A percentile compares a stretch with the other conserved stretches of the same genome.
Conservation (phyloP, 2,329 filamentous ascomycete species). For the Nannizzia gypsea region DNA sequence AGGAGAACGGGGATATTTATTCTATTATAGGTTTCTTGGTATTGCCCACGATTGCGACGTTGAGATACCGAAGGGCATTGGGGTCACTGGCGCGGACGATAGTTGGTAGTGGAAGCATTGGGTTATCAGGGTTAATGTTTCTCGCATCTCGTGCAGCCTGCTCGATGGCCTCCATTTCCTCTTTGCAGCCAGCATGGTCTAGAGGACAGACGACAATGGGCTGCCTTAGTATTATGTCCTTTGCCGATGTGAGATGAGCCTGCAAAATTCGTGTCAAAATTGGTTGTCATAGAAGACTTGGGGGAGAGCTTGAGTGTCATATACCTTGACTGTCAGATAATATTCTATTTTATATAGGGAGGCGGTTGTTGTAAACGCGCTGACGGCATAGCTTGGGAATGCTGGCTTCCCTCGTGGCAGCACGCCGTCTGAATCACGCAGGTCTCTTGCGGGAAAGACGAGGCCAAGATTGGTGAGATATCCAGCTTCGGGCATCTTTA, state of each 20-base stretch:
- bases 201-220: slow-evolving; percentile 93
- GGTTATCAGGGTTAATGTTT: slow-evolving; percentile 76
- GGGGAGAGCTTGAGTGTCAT: slow-evolving; percentile 15
- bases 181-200: slow-evolving; percentile 89
- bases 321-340: slow-evolving; percentile 84
- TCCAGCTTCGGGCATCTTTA: slow-evolving; percentile 78
- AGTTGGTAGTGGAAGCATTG: slow-evolving; percentile 74
- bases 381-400: slow-evolving; percentile 80
- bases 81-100: slow-evolving; percentile 71
- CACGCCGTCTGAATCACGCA: slow-evolving; percentile 77
- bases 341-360: slow-evolving; percentile 98
- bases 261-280: slow-evolving; percentile 27
- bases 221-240: slow-evolving; percentile 78
- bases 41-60: slow-evolving; percentile 51
- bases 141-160: slow-evolving; percentile 89
- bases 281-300: not conserved
- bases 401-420: slow-evolving; percentile 72
- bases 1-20: slow-evolving; percentile 21
- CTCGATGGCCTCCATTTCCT: slow-evolving; percentile 97
- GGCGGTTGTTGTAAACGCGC: slow-evolving; percentile 85
- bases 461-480: slow-evolving; percentile 88
- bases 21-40: slow-evolving; percentile 54
- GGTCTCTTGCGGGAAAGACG: slow-evolving; percentile 79
- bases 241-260: slow-evolving; percentile 77
- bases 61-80: slow-evolving; percentile 47